phyloP scores from a whole-genome alignment of 2,329 filamentous ascomycete genomes.

The Lachnellula cervina region DNA sequence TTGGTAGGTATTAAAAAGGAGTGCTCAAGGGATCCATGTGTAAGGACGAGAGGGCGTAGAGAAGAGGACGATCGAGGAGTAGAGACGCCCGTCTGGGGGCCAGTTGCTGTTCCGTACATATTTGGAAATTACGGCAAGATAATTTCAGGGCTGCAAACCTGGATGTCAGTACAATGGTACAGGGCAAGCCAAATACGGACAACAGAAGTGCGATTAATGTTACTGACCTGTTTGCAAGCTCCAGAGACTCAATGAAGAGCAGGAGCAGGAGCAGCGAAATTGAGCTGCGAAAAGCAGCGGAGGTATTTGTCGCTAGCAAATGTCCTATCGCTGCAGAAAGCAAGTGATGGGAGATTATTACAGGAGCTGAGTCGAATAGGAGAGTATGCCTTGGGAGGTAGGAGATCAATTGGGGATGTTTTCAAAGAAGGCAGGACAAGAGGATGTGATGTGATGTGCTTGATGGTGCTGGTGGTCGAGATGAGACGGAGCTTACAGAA shows the following conservation, averaged over 20 bases:
- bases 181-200: background rate
- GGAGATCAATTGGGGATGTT: slow-evolving; percentile 6
- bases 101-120: slow-evolving; percentile 83
- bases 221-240: slow-evolving; percentile 22
- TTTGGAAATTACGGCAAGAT: slow-evolving; percentile 30
- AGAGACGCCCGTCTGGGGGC: slow-evolving; percentile 91
- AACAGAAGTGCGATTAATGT: background rate
- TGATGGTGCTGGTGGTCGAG: no score
- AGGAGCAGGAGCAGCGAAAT: slow-evolving; percentile 23
- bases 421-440: background rate
- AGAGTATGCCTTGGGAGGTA: background rate
- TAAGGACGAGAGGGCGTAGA: slow-evolving; percentile 82
- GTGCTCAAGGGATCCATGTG: slow-evolving; percentile 92
- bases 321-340: background rate
- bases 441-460: background rate
- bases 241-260: slow-evolving; percentile 35
- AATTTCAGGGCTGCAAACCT: background rate
- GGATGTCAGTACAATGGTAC: background rate
- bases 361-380: background rate
- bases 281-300: slow-evolving; percentile 17
- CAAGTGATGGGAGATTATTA: background rate
- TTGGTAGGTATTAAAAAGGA: slow-evolving; percentile 93
- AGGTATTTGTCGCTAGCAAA: slow-evolving; percentile 7
- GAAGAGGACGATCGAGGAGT: slow-evolving; percentile 93
- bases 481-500: no score